Base-by-base conservation (phyloP, 768 basidiomycete species). In the Suillus lakei region DNA sequence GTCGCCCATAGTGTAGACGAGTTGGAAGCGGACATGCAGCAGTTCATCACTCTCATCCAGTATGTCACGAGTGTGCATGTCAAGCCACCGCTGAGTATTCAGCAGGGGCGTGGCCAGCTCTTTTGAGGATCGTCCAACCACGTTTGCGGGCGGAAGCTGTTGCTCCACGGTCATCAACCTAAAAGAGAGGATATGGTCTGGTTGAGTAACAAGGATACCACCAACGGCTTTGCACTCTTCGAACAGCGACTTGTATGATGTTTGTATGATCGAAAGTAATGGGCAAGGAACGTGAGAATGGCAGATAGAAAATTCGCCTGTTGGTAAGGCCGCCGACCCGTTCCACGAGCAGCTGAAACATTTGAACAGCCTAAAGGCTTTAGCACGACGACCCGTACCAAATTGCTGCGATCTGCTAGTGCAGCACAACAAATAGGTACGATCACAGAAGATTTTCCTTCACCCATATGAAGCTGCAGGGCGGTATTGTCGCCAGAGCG, bases 391-490 rank as follows among this genome's bases (percentile, higher is more conserved):
- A 79, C 74, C 55, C 79, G 72, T 13, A 79, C 73, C 0, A 79
- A 44, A 34, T 67, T 71, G 36, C 68, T 36, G 12, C 75, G 69
- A 58, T 77, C 56, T 3, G 78, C 77, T 10, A 78, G 68, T 15
- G 69, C 58, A 1, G 73, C 65, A 3, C 66, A 68, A 26, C 68
- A 68, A 21, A 78, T 70, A 1, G 78, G 78, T 8, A 79, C 67
- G 41, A 79, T 86, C 26, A 79, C 79, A 2, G 79, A 79, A 1
- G 79, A 77, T 62, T 86, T 86, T 16, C 85, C 85, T 67, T 86
- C 85, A 18, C 85, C 85, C 85, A 86, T 86, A 61, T 85, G 84
- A 15, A 86, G 79, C 64, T 86, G 85, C 21, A 82, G 73, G 5
- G 78, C 69, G 0, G 80, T 78, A 61, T 81, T 86, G 6, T 67